Base-by-base conservation (phyloP, 2,329 filamentous ascomycete genomes). In the Ophiocordyceps camponoti-saundersi region DNA sequence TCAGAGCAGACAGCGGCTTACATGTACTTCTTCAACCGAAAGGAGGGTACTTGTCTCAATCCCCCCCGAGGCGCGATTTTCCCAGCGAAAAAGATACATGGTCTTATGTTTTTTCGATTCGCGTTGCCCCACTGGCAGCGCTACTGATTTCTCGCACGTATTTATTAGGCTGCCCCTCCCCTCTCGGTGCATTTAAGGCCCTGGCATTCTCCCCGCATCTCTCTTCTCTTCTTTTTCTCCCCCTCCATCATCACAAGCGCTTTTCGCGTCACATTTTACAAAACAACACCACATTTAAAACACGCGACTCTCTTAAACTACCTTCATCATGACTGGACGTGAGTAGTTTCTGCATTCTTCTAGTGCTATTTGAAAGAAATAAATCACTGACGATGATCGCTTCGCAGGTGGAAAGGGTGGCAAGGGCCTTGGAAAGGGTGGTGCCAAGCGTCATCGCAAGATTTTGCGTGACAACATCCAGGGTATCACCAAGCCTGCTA, bases 401-500 rank as follows among this genome's bases (percentile, higher is more conserved):
- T 22, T 44, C 41, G 51, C 59, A 92, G 86, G 86, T 68, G 87
- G 87, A 68, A 93, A 94, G 75, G 88, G 88, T 70, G 89, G 89
- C 67, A 95, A 95, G 81, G 89, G 88, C 68, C 87, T 95, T 71
- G 89, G 89, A 69, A 95, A 95, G 82, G 89, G 89, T 57, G 89
- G 89, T 69, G 90, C 90, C 72, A 96, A 95, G 85, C 89, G 89
- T 72, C 89, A 95, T 75, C 82, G 90, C 65, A 95, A 95, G 85
- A 95, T 95, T 77, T 79, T 95, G 70, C 87, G 89, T 72, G 89
- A 95, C 84, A 95, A 95, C 85, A 95, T 95, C 66, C 89, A 95
- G 76, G 89, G 89, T 73, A 95, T 95, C 66, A 95, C 89, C 65
- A 95, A 95, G 85, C 89, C 89, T 61, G 89, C 89, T 62, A 95